phyloP scores from a whole-genome alignment of 805 yeast genomes.

The Kuraishia borneana region DNA sequence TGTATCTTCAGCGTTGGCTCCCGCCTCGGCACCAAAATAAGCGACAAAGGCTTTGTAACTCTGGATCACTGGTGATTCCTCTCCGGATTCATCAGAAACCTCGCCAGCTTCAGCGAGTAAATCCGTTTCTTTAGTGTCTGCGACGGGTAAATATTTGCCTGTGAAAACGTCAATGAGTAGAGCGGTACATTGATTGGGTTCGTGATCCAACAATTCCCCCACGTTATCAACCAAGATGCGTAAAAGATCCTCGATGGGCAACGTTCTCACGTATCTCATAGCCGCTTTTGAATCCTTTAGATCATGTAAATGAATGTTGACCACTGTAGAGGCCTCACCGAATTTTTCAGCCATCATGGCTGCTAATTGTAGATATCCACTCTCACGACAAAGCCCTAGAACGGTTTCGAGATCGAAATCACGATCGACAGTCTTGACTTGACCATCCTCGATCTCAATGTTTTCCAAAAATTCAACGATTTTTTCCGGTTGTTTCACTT shows the following conservation, averaged over 20 bases:
- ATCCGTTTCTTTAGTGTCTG: slow-evolving; percentile 13
- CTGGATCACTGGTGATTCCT: slow-evolving; percentile 23
- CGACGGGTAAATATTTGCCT: slow-evolving; percentile 64
- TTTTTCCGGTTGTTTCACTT: slow-evolving; percentile 50
- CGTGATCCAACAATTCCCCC: slow-evolving; percentile 46
- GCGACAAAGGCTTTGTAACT: slow-evolving; percentile 49
- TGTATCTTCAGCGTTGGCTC: slow-evolving; percentile 2
- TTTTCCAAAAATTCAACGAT: slow-evolving; percentile 43
- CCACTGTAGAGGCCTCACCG: slow-evolving; percentile 65
- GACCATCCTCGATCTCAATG: slow-evolving; percentile 21
- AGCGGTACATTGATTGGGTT: slow-evolving; percentile 76
- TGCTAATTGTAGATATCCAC: slow-evolving; percentile 57
- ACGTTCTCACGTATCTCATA: slow-evolving; percentile 51
- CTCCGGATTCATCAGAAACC: neutral
- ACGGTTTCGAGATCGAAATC: slow-evolving; percentile 61
- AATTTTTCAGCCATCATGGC: slow-evolving; percentile 58
- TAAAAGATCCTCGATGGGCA: slow-evolving; percentile 68
- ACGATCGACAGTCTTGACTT: slow-evolving; percentile 20
- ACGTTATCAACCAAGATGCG: slow-evolving; percentile 47
- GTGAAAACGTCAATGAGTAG: slow-evolving; percentile 81
- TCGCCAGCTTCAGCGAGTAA: slow-evolving; percentile 7
- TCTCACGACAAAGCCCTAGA: slow-evolving; percentile 60
- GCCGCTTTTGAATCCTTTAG: slow-evolving; percentile 49
- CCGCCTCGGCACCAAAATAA: slow-evolving; percentile 22
- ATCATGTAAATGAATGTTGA: slow-evolving; percentile 62